phyloP scores from a whole-genome alignment of 257 asterid species.

The Thymus quinquecostatus region DNA sequence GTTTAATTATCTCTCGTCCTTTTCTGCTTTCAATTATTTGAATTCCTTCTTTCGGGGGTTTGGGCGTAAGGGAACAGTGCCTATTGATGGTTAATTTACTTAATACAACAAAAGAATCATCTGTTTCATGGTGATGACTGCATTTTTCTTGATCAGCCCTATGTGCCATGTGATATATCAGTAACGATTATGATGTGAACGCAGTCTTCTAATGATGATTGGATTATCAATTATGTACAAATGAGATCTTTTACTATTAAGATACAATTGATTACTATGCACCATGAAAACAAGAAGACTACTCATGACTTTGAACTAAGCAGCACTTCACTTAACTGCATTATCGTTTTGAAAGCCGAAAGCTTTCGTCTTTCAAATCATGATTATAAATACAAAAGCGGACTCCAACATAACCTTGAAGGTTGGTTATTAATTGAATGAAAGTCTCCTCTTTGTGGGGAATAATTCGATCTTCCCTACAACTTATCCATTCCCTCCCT shows the following conservation, averaged over 20 bases:
- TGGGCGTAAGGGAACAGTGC: too few relatives aligned
- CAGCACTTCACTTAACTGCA: background rate
- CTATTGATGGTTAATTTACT: background rate
- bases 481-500: too few relatives aligned
- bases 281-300: background rate
- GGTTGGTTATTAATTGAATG: background rate
- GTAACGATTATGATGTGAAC: too few relatives aligned
- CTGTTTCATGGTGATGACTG: background rate
- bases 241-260: background rate
- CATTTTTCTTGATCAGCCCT: conserved; percentile 7
- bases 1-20: background rate
- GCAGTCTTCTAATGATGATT: too few relatives aligned
- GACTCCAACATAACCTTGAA: background rate
- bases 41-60: too few relatives aligned
- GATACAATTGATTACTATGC: background rate
- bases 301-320: too few relatives aligned
- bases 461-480: conserved; percentile 1
- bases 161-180: too few relatives aligned
- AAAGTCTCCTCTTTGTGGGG: background rate
- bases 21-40: background rate
- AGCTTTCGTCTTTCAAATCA: background rate
- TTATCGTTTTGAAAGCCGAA: background rate
- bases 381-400: background rate
- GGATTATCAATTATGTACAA: too few relatives aligned
- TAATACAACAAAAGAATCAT: background rate